A percentile compares a stretch with the other conserved stretches of the same genome.
phyloP scores from a whole-genome alignment of 768 basidiomycete species.

The Leccinellum albellum region DNA sequence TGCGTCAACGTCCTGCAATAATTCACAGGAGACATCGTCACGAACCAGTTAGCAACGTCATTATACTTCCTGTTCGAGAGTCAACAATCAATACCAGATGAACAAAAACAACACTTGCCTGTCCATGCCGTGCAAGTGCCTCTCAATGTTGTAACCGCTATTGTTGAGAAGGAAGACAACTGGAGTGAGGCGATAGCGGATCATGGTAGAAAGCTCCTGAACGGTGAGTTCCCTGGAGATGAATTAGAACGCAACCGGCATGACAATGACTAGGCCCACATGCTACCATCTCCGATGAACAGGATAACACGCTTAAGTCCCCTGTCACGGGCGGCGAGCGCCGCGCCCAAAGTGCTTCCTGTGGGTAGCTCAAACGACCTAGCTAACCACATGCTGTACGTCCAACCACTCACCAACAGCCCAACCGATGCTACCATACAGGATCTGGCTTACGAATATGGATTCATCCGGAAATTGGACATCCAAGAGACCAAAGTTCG shows the following conservation, averaged over 20 bases:
- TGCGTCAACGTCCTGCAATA: background rate
- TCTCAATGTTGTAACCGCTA: slow-evolving; percentile 84
- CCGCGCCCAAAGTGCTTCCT: slow-evolving; percentile 72
- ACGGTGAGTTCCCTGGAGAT: slow-evolving; percentile 65
- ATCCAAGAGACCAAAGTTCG: slow-evolving; percentile 82
- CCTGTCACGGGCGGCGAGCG: slow-evolving; percentile 70
- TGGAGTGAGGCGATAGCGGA: slow-evolving; percentile 66
- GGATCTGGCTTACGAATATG: slow-evolving; percentile 66
- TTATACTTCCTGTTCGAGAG: slow-evolving; percentile 64
- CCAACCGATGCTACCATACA: slow-evolving; percentile 95
- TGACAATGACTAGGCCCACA: slow-evolving; percentile 42
- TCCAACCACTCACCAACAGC: slow-evolving; percentile 52
- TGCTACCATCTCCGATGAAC: slow-evolving; percentile 82
- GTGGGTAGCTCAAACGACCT: background rate
- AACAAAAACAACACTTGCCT: slow-evolving; percentile 32
- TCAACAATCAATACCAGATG: background rate
- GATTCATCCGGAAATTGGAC: slow-evolving; percentile 71
- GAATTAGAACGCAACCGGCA: slow-evolving; percentile 2
- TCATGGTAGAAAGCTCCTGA: slow-evolving; percentile 85
- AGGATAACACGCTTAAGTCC: slow-evolving; percentile 66
- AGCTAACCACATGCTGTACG: background rate
- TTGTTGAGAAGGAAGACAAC: slow-evolving; percentile 85
- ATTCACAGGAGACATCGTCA: background rate
- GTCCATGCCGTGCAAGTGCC: slow-evolving; percentile 62
- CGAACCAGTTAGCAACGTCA: slow-evolving; percentile 72